Conservation (phyloP, 2,329 filamentous ascomycete species). For the Cladosporium halotolerans region DNA sequence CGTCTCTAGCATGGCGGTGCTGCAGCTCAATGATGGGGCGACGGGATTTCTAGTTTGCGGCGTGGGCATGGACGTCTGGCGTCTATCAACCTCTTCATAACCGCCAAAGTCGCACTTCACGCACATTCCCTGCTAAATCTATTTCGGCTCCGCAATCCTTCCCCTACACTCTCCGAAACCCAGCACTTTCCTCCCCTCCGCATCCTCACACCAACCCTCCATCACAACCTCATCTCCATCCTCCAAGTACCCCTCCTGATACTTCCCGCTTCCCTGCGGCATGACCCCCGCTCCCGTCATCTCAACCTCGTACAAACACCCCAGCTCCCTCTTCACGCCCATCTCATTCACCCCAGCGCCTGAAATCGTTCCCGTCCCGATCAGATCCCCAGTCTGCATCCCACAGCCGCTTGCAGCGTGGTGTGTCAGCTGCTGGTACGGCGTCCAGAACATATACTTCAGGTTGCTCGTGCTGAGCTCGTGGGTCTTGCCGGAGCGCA, state of each 20-base stretch:
- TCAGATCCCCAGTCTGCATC: conserved; percentile 37
- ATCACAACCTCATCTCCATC: conserved; percentile 36
- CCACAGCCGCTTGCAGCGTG: conserved; percentile 39
- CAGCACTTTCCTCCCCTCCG: conserved; percentile 19
- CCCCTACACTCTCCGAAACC: conserved; percentile 28
- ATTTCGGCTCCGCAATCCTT: conserved; percentile 19
- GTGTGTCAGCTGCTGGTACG: conserved; percentile 41
- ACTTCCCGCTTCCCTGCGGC: conserved; percentile 26
- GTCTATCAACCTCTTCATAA: not conserved
- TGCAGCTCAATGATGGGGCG: conserved; percentile 19
- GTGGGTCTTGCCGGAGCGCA: conserved; percentile 19
- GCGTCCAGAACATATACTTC: conserved; percentile 40
- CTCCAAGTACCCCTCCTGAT: conserved; percentile 33
- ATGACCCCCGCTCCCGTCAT: conserved; percentile 30
- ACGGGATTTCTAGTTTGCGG: conserved; percentile 38
- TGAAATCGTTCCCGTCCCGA: conserved; percentile 41
- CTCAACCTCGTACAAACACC: conserved; percentile 37
- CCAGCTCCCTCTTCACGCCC: conserved; percentile 32
- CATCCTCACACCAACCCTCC: conserved; percentile 28
- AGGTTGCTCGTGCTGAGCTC: conserved; percentile 27
- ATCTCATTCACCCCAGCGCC: conserved; percentile 28
- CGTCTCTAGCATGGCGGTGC: conserved; percentile 43
- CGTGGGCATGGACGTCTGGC: conserved; percentile 45
- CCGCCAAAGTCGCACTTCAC: not conserved
- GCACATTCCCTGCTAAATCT: not conserved